Conservation (phyloP, 495 filamentous ascomycete genomes). For the Bacidia rubella region DNA sequence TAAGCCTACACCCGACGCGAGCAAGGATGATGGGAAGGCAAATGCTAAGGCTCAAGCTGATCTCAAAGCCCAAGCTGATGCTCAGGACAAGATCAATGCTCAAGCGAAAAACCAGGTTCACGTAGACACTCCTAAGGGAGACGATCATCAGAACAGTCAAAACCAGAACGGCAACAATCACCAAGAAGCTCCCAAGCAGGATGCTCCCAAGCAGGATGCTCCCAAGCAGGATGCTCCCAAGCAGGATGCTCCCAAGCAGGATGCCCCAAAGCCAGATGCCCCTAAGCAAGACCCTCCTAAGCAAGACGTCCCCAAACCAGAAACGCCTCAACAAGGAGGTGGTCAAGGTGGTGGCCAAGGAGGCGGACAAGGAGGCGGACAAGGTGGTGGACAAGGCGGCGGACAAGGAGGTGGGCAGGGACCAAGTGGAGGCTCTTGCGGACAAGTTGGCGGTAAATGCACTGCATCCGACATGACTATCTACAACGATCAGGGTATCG, state of each 20-base stretch:
- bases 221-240: too few species aligned
- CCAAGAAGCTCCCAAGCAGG: neutral
- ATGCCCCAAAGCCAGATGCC: too few species aligned
- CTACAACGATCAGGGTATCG: constrained; percentile 33
- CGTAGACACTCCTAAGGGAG: neutral
- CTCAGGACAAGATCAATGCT: neutral
- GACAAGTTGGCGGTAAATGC: constrained; percentile 22
- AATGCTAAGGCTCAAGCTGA: neutral
- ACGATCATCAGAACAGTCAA: neutral
- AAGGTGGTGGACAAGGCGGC: too few species aligned
- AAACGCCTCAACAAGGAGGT: too few species aligned
- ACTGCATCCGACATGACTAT: constrained; percentile 30
- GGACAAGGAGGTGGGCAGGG: constrained; percentile 15
- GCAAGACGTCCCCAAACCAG: too few species aligned
- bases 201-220: neutral
- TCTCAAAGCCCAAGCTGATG: neutral
- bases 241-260: too few species aligned
- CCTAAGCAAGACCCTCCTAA: too few species aligned
- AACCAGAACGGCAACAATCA: neutral
- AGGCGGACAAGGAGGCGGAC: too few species aligned
- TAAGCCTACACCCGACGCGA: neutral
- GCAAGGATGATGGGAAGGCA: neutral
- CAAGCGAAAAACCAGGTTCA: neutral
- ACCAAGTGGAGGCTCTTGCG: constrained; percentile 20
- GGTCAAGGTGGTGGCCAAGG: too few species aligned